Base-by-base conservation (phyloP, 2,329 filamentous ascomycete species). In the Fusarium agapanthi region DNA sequence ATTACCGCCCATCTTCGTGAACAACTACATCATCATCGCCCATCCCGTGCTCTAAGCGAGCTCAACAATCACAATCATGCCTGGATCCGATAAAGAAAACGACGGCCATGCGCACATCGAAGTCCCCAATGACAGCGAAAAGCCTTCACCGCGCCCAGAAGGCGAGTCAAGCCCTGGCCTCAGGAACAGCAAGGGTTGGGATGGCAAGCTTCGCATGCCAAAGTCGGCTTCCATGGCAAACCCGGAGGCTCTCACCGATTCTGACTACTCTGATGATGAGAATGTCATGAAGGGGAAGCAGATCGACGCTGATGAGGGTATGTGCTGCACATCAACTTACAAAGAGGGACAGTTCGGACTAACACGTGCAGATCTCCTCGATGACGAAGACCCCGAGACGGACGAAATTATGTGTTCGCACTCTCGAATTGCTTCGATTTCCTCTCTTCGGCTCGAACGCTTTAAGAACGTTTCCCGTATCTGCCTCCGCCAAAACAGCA, bases 341-440 rank as follows among this genome's bases (percentile, higher is more conserved):
- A 40, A 11, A 5, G 11, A 26, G 14, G 20, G 12, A 13, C 22
- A 58, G 60, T 55, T 70, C 57, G 73, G 50, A 80, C 44, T 67
- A 57, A 61, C 55, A 71, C 28, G 8, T 45, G 37, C 76, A 91
- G 89, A 91, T 77, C 82, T 91, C 3, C 85, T 91, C 43, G 87
- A 91, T 68, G 86, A 86, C 74, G 89, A 91, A 80, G 87, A 88
- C 69, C 81, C 84, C 41, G 86, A 90, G 40, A 88, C 86, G 4
- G 86, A 95, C 83, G 94, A 97, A 78, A 95, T 99, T 78, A 93
- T 96, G 79, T 91, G 95, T 68, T 91, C 95, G n/a, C 95, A 98
- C 81, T 92, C 92, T 61, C 93, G 95, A 73, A 88, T 99, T 78
- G 84, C 88, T 28, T 95, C 93, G 37, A 92, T 98, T 75, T 84